phyloP scores from a whole-genome alignment of 257 asterid species.

The Vinca minor region DNA sequence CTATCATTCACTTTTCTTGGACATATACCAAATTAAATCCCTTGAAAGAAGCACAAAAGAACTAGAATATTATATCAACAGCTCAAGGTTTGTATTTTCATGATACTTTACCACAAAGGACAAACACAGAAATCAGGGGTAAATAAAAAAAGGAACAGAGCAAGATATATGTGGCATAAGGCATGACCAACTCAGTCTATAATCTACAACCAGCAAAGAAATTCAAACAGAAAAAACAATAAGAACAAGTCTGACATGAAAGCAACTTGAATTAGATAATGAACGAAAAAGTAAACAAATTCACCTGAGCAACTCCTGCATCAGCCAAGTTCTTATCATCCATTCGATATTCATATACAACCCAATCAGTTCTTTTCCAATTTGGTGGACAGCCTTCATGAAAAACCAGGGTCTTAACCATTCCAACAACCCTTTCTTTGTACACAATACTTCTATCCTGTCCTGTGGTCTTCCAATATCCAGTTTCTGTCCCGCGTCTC shows the following conservation, averaged over 20 bases:
- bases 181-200: background rate
- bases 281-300: background rate
- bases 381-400: slow-evolving; percentile 63
- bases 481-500: slow-evolving; percentile 75
- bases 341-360: slow-evolving; percentile 58
- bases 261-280: background rate
- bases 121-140: background rate
- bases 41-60: background rate
- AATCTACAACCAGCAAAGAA: background rate
- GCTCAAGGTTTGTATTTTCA: background rate
- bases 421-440: slow-evolving; percentile 42
- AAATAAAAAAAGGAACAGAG: too few species aligned
- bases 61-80: background rate
- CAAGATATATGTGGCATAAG: too few species aligned
- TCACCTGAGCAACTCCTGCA: slow-evolving; percentile 54
- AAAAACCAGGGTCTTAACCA: slow-evolving; percentile 67
- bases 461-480: slow-evolving; percentile 89
- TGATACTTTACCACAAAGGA: background rate
- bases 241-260: background rate
- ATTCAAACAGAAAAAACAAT: background rate
- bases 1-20: too few species aligned
- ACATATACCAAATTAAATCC: background rate
- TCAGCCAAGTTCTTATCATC: slow-evolving; percentile 42
- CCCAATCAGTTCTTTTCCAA: slow-evolving; percentile 84
- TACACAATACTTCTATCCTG: slow-evolving; percentile 40